phyloP scores from a whole-genome alignment of 73 alveolate species.

The Symbiodinium pilosum region DNA sequence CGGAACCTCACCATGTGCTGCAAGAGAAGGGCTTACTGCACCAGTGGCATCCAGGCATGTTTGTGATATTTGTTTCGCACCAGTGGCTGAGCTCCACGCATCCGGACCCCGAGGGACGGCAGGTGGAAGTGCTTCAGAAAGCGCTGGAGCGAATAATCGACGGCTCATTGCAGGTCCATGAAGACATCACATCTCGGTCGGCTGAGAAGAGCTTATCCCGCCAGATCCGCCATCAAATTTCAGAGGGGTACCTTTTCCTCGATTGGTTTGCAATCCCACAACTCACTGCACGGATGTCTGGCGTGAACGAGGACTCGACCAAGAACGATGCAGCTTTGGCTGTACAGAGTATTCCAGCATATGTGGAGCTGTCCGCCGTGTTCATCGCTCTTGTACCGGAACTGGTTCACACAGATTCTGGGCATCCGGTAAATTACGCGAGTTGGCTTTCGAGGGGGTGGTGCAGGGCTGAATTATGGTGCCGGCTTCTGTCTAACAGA shows the following conservation, averaged over 20 bases:
- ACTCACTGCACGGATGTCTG: constrained; percentile 5
- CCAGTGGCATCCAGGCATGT: not conserved
- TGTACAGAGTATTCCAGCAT: constrained; percentile 46
- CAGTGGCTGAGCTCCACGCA: constrained; percentile 25
- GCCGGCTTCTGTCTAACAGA: not conserved
- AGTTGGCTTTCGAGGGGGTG: not conserved
- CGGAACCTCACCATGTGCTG: not conserved
- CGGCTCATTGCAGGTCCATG: constrained; percentile 15
- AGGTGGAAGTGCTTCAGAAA: constrained; percentile 28
- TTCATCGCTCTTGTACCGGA: constrained; percentile 27
- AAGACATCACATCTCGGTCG: not conserved
- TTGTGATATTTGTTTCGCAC: constrained; percentile 44
- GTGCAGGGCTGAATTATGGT: constrained; percentile 25
- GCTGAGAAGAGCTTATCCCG: not conserved
- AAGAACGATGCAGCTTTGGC: constrained; percentile 44
- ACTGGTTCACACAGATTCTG: not conserved
- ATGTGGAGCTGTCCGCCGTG: constrained; percentile 13
- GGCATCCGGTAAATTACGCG: not conserved
- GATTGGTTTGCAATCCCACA: constrained; percentile 25
- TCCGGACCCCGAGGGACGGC: constrained; percentile 47
- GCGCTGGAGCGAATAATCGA: constrained; percentile 10
- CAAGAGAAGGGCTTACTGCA: not conserved
- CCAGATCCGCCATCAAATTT: not conserved
- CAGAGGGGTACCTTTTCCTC: not conserved
- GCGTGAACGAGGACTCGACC: constrained; percentile 31